A percentile compares a stretch with the other conserved stretches of the same genome.
These are phyloP conservation scores for Epichloe glyceriae DNA, from an alignment of 2,329 filamentous ascomycete species.

Conservation along the genomic window DNA sequence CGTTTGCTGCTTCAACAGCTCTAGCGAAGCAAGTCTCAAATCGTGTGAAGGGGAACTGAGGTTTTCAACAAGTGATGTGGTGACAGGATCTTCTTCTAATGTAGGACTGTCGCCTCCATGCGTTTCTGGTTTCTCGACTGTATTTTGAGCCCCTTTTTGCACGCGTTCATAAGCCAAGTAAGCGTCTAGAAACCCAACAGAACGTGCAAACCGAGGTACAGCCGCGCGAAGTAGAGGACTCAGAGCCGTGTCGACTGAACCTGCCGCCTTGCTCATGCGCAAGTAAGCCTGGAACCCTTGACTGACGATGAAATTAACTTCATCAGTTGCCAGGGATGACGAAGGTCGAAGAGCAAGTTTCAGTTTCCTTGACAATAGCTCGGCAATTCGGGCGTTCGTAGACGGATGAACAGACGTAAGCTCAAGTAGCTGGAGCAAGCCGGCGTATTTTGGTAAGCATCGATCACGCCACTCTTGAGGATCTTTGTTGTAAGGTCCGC, in stretches of 20 bases:
- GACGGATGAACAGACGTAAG: conserved; percentile 51
- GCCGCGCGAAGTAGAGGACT: conserved; percentile 53
- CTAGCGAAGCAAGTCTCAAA: conserved; percentile 59
- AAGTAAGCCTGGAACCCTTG: conserved; percentile 64
- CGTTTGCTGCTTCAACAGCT: conserved; percentile 53
- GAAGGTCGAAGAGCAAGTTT: conserved; percentile 51
- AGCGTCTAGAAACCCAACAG: conserved; percentile 52
- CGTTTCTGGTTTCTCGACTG: conserved; percentile 12
- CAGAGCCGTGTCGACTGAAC: conserved; percentile 45
- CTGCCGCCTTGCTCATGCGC: conserved; percentile 47
- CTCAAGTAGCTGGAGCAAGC: conserved; percentile 50
- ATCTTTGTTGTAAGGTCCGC: conserved; percentile 48
- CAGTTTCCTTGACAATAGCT: conserved; percentile 52
- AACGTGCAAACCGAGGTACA: conserved; percentile 51
- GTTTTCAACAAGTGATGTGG: conserved; percentile 55
- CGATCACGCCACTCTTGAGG: conserved; percentile 48
- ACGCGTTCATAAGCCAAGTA: conserved; percentile 42
- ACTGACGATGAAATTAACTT: conserved; percentile 61
- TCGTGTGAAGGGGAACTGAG: conserved; percentile 63
- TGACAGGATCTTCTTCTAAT: conserved; percentile 46
- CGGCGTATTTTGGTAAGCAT: conserved; percentile 55
- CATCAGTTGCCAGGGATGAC: conserved; percentile 43
- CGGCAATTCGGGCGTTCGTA: conserved; percentile 51
- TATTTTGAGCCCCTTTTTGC: conserved; percentile 8
- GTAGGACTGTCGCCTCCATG: conserved; percentile 29